Base-by-base conservation (phyloP, 257 asterid species). In the Petunia axillaris region DNA sequence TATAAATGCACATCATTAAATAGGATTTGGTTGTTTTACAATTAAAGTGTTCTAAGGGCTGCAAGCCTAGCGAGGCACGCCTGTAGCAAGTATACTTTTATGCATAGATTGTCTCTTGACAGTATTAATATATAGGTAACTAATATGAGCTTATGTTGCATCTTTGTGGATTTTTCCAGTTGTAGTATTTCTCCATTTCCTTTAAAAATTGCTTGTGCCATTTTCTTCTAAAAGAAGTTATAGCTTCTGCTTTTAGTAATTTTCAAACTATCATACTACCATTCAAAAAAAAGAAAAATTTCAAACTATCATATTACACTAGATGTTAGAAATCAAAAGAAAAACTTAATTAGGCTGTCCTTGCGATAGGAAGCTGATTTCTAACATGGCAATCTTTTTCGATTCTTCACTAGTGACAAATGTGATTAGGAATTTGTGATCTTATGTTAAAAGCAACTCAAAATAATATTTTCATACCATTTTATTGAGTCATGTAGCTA, bases 71-170 rank as follows among this genome's bases (percentile, higher is more conserved):
- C 16, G 39, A 43, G 52, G 75, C 39, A 43, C 0, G 4, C 4
- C n/a, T 54, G 43, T 67, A 50, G 62, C 77, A 50, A 73, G 13
- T 57, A 50, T 44, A 50, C 2, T 73, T 35, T 73, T 13, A 35
- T 5, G 35, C 62, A 0, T 11, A 50, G 35, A 50, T 35, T 50
- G 35, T 73, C 13, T 35, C 44, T 73, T 36, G 58, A 48, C 60
- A 10, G 6, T 73, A 37, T 35, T 10, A 48, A 48, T 50, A 6
- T 50, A 36, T 50, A 48, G 77, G 62, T 48, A 52, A 73, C 11
- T 48, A 48, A 48, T 73, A 50, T 73, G 77, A 50, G 62, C 36
- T 73, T 7, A 50, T 25, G 43, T 73, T 73, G 77, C 44, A 50
- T 48, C 25, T 46, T 50, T 25, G 60, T 71, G 44, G 59, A 71